Conservation (phyloP, 768 basidiomycete genomes). For the Auricularia auricula-judae region DNA sequence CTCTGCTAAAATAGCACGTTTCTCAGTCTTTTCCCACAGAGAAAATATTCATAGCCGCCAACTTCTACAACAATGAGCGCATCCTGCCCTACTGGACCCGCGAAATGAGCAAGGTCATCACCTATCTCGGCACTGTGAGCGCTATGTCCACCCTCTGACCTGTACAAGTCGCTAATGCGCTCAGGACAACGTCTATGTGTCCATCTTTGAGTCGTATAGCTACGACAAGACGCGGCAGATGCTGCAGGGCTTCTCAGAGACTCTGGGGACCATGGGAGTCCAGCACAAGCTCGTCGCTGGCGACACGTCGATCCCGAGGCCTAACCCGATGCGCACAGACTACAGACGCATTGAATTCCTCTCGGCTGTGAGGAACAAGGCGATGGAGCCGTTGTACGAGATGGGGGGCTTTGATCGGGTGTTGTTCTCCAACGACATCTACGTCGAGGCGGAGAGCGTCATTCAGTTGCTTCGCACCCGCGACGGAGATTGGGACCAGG, state of each 20-base stretch:
- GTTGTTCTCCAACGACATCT: constrained; percentile 33
- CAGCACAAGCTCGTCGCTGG: not conserved
- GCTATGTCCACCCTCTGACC: not conserved
- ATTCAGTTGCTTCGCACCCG: constrained; percentile 28
- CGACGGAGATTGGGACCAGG: constrained; percentile 31
- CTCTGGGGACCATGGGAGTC: not conserved
- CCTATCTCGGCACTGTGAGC: constrained; percentile 25
- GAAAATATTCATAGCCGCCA: constrained; percentile 28
- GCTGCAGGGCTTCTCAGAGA: not conserved
- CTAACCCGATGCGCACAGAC: not conserved
- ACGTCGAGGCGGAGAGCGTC: constrained; percentile 28
- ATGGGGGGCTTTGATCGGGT: constrained; percentile 27
- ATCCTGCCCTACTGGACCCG: constrained; percentile 30
- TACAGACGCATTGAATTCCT: constrained; percentile 27
- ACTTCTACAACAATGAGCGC: constrained; percentile 28
- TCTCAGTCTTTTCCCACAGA: constrained; percentile 8
- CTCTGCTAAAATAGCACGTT: not conserved
- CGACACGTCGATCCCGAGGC: not conserved
- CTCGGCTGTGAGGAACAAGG: constrained; percentile 29
- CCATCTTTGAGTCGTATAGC: not conserved
- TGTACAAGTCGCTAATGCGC: not conserved
- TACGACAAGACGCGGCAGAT: not conserved
- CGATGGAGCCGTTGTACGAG: constrained; percentile 25
- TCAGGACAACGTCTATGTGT: not conserved
- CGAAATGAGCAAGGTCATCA: constrained; percentile 23